Evolutionary conservation across 1,139 yeast genomes (phyloP), one percentile per base, ranked within the genome.

Genomic region (Fermentozyma sake): DNA sequence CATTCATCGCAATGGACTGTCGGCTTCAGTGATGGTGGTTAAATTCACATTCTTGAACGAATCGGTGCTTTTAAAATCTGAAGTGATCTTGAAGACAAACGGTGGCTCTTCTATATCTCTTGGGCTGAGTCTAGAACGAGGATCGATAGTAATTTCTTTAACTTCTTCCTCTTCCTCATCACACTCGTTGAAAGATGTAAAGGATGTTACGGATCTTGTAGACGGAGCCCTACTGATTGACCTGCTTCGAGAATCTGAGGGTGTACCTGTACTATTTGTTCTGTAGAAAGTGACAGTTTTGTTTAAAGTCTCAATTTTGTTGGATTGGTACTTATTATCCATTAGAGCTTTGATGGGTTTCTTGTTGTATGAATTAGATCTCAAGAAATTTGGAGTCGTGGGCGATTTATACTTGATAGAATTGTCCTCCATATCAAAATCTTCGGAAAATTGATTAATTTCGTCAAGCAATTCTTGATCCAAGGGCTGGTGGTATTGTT

Each of bases 211-310:
- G 9, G 61, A 56, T 13, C 58, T 36, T 5, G 45, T 39, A 3
- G 63, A 58, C 1, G 58, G 45, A 0, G 50, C 61, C 19, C 62
- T 31, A 28, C 61, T 57, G 6, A 52, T 27, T 28, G 55, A 51
- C 16, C 46, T 29, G 19, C 48, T 41, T 10, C 41, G 17, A 3
- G 28, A 38, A 8, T 16, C 27, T 3, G 31, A 22, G 6, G 58
- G 53, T 2, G 48, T 38, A 14, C 61, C 39, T 20, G 53, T 52
- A 11, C 55, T 32, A 30, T 50, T 52, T 20, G 46, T 37, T 20
- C 52, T 40, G 40, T 75, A 76, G 28, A 75, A 65, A 0, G 84
- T 77, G 1, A 76, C 79, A 0, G 80, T 76, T 40, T 71, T 76
- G 30, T 61, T 66, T 14, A 55, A 48, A 1, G 73, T 63, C 35